phyloP scores from a whole-genome alignment of 139 green algal species.

The Tetradesmus lagerheimii region DNA sequence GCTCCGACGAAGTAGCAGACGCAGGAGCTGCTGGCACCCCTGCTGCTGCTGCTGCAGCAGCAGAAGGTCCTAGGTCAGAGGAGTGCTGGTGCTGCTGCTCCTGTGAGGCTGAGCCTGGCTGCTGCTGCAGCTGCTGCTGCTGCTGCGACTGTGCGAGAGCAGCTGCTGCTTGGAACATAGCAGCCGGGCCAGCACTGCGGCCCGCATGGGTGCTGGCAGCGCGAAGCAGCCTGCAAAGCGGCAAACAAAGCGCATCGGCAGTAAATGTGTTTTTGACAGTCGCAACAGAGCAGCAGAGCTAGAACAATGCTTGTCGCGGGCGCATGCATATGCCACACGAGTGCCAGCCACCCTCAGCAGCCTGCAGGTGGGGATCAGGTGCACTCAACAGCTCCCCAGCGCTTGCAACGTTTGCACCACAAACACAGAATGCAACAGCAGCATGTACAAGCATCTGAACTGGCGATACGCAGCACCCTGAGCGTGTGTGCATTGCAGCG shows the following conservation, averaged over 20 bases:
- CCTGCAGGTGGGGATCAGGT: neutral
- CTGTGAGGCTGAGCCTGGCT: neutral
- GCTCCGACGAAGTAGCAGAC: neutral
- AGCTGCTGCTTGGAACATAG: constrained; percentile 8
- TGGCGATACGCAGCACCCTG: no score
- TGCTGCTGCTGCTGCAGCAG: constrained; percentile 11
- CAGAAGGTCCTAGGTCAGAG: neutral
- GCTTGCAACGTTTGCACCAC: no score
- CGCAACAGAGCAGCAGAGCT: no score
- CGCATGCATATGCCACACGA: neutral
- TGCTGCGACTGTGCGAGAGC: constrained; percentile 1
- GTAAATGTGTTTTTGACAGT: no score
- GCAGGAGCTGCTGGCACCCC: neutral
- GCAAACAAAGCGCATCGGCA: no score
- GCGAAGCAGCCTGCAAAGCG: constrained; percentile 9
- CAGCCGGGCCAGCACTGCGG: neutral
- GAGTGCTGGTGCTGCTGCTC: constrained; percentile 6
- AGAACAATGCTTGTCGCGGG: no score
- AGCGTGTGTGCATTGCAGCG: no score
- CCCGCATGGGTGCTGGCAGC: constrained; percentile 24
- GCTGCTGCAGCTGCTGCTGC: constrained; percentile 2
- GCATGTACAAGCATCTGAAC: no score
- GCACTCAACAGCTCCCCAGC: no score
- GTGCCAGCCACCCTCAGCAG: neutral
- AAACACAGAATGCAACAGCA: no score